Percentiles rank a stretch among this genome's conserved stretches.
Conservation (phyloP, 441 rosid genomes). For the Arabidopsis lyrata region DNA sequence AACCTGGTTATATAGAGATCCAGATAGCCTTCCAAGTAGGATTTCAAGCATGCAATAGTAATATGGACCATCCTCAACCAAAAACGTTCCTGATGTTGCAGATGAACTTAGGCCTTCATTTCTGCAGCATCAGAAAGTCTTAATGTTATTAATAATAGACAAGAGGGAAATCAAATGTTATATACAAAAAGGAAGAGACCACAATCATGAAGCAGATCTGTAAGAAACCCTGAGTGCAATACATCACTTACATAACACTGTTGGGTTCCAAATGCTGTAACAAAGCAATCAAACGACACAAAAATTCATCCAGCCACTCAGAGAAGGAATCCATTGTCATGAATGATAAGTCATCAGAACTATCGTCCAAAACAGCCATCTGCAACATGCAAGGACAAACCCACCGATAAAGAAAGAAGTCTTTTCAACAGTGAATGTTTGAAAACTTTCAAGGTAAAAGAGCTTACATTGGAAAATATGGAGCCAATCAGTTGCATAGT, state of each 20-base stretch:
- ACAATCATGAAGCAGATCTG: conserved; percentile 26
- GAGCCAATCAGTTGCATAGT: conserved; percentile 99
- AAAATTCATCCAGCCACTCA: conserved; percentile 98
- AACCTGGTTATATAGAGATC: conserved; percentile 90
- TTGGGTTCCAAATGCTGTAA: conserved; percentile 95
- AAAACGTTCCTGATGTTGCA: conserved; percentile 95
- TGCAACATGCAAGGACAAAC: conserved; percentile 48
- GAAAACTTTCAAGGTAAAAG: conserved; percentile 27
- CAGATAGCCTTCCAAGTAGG: conserved; percentile 92
- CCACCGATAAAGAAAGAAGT: conserved; percentile 19
- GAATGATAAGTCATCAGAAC: conserved; percentile 66
- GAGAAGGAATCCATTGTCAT: conserved; percentile 85
- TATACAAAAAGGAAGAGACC: conserved; percentile 23
- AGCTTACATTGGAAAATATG: conserved; percentile 97
- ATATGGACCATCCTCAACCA: conserved; percentile 98
- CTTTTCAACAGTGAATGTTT: conserved; percentile 27
- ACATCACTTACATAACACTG: conserved; percentile 84
- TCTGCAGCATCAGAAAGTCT: conserved; percentile 54
- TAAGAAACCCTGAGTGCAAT: conserved; percentile 2
- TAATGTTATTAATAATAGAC: conserved; percentile 11
- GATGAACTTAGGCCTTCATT: conserved; percentile 95
- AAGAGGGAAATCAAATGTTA: conserved; percentile 21
- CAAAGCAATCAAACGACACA: conserved; percentile 89
- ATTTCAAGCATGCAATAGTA: conserved; percentile 99
- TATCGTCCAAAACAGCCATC: conserved; percentile 92